Percentiles rank a stretch among this genome's conserved stretches.
phyloP scores from a whole-genome alignment of 1,284 basidiomycete species.

The Schizophyllum commune region DNA sequence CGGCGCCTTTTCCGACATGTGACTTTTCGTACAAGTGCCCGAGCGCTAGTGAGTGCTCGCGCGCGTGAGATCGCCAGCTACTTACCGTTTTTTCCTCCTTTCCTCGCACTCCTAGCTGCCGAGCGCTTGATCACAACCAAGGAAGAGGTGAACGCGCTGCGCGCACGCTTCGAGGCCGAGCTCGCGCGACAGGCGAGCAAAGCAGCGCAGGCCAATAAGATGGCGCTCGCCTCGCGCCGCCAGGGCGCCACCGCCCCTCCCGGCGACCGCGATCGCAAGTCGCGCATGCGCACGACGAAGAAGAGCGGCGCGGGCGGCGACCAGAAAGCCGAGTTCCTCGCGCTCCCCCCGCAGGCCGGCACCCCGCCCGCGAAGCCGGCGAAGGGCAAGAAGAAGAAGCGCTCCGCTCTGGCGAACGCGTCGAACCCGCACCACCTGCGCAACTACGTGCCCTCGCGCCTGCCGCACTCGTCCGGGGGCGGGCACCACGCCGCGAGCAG shows the following conservation, averaged over 20 bases:
- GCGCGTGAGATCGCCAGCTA: slow-evolving; percentile 9
- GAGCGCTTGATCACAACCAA: slow-evolving; percentile 60
- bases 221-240: slow-evolving; percentile 12
- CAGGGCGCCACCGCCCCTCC: slow-evolving; percentile 8
- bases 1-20: slow-evolving; percentile 34
- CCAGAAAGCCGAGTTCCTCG: slow-evolving; percentile 27
- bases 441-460: slow-evolving; percentile 78
- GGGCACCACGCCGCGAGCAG: slow-evolving; percentile 22
- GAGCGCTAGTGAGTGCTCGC: slow-evolving; percentile 58
- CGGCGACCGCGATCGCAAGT: slow-evolving; percentile 19
- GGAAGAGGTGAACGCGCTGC: slow-evolving; percentile 56
- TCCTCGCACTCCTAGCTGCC: slow-evolving; percentile 39
- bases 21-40: slow-evolving; percentile 54
- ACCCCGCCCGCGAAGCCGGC: slow-evolving; percentile 8
- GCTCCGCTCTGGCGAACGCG: slow-evolving; percentile 76
- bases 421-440: slow-evolving; percentile 86
- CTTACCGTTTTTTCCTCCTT: slow-evolving; percentile 3
- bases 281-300: slow-evolving; percentile 22
- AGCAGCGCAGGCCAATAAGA: slow-evolving; percentile 37
- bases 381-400: slow-evolving; percentile 79
- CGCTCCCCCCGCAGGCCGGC: slow-evolving; percentile 26
- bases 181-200: slow-evolving; percentile 57
- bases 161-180: slow-evolving; percentile 63
- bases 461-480: slow-evolving; percentile 44
- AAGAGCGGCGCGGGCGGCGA: slow-evolving; percentile 20